Evolutionary conservation across 306 rosid species (phyloP).

Genomic region (Datisca glomerata): DNA sequence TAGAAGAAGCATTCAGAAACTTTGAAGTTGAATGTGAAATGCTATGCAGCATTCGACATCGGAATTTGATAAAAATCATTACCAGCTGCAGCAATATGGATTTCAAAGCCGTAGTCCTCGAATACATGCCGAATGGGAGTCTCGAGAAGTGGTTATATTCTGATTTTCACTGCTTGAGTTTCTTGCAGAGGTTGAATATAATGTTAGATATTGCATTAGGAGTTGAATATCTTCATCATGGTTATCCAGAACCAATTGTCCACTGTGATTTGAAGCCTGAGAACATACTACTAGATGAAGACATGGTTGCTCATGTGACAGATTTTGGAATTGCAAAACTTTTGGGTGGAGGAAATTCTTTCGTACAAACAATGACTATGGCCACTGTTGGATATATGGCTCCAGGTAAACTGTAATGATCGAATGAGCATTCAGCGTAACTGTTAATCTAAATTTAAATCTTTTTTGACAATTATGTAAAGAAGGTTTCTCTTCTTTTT

Average conservation of each 20-base stretch:
- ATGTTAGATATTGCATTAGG: slow-evolving; percentile 20
- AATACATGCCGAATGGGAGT: slow-evolving; percentile 15
- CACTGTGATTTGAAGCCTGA: slow-evolving; percentile 38
- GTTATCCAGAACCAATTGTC: slow-evolving; percentile 11
- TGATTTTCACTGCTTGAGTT: neutral
- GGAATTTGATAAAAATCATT: slow-evolving; percentile 15
- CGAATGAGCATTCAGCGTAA: too few species aligned
- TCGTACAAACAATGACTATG: slow-evolving; percentile 15
- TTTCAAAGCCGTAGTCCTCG: slow-evolving; percentile 14
- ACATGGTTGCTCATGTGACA: slow-evolving; percentile 27
- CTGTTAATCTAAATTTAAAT: too few species aligned
- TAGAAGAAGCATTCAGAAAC: neutral
- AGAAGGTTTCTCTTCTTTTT: too few species aligned
- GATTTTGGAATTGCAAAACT: slow-evolving; percentile 27
- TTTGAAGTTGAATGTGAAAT: slow-evolving; percentile 5
- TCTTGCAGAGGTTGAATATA: slow-evolving; percentile 8
- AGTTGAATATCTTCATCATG: slow-evolving; percentile 29
- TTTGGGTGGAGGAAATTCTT: slow-evolving; percentile 17
- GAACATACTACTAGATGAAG: slow-evolving; percentile 26
- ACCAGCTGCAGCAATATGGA: slow-evolving; percentile 5
- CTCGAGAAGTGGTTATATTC: slow-evolving; percentile 8
- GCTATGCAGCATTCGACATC: slow-evolving; percentile 7
- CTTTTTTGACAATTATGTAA: too few species aligned
- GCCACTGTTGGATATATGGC: slow-evolving; percentile 41
- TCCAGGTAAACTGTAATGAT: too few species aligned